Percentiles rank a stretch among this genome's conserved stretches.
Conservation (phyloP, 2,329 filamentous ascomycete genomes). For the Colletotrichum endophyticum region DNA sequence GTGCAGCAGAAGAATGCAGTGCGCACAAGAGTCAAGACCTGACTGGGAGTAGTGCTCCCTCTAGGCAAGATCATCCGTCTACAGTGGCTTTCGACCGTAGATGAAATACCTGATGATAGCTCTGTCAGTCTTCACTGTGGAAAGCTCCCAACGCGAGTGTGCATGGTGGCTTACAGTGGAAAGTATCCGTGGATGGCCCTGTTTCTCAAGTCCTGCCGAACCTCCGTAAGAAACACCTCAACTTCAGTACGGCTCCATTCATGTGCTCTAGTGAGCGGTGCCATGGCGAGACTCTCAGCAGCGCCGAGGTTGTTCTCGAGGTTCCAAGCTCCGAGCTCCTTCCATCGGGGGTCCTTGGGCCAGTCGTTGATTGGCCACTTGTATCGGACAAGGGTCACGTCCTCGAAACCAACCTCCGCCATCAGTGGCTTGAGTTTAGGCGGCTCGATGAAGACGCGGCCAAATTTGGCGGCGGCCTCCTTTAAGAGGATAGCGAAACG, state of each 20-base stretch:
- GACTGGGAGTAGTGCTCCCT: background rate
- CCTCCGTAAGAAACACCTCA: background rate
- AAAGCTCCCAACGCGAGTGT: too few relatives aligned
- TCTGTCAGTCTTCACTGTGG: too few relatives aligned
- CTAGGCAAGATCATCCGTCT: background rate
- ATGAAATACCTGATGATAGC: background rate
- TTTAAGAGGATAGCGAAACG: background rate
- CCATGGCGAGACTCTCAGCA: background rate
- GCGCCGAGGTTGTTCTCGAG: background rate
- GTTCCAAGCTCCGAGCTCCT: slow-evolving; percentile 46
- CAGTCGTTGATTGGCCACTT: slow-evolving; percentile 57
- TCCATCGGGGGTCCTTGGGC: slow-evolving; percentile 54
- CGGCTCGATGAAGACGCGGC: background rate
- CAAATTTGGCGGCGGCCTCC: background rate
- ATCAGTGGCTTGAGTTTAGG: slow-evolving; percentile 38
- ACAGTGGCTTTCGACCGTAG: background rate
- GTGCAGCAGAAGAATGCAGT: background rate
- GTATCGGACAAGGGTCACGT: slow-evolving; percentile 52
- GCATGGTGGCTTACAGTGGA: background rate
- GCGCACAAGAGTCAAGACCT: background rate
- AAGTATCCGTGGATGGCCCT: background rate
- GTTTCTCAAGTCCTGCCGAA: background rate
- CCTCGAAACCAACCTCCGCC: slow-evolving; percentile 56
- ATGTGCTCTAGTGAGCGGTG: background rate
- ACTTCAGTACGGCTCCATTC: background rate